Evolutionary conservation across 2,329 filamentous ascomycete species (phyloP).

Genomic region (Scytalidium lignicola): DNA sequence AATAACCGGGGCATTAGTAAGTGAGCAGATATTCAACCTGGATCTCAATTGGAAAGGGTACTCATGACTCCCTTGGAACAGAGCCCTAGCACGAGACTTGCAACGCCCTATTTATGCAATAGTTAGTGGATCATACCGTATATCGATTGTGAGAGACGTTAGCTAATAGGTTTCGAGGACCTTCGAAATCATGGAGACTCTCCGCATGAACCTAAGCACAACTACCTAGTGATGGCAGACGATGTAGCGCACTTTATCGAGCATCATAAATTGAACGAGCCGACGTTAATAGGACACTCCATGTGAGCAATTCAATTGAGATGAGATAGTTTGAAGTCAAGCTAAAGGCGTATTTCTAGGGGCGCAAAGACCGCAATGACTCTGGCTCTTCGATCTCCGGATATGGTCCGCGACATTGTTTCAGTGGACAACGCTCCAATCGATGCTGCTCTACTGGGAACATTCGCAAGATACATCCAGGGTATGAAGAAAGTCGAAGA

Average conservation of each 20-base stretch:
- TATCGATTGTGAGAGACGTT: neutral
- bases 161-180: constrained; percentile 52
- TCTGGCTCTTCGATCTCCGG: constrained; percentile 67
- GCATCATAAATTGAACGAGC: constrained; percentile 61
- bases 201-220: constrained; percentile 69
- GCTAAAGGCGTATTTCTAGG: constrained; percentile 36
- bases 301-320: constrained; percentile 54
- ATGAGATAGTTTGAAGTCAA: neutral
- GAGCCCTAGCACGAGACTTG: constrained; percentile 75
- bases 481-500: constrained; percentile 81
- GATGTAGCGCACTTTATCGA: constrained; percentile 77
- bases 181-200: constrained; percentile 91
- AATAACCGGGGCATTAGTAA: constrained; percentile 95
- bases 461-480: constrained; percentile 75
- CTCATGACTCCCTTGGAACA: constrained; percentile 31
- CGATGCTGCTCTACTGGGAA: constrained; percentile 66
- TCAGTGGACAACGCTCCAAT: constrained; percentile 90
- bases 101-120: constrained; percentile 77
- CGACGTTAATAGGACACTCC: constrained; percentile 85
- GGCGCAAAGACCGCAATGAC: constrained; percentile 93
- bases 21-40: constrained; percentile 41
- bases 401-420: constrained; percentile 64
- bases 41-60: neutral
- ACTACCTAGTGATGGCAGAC: constrained; percentile 76
- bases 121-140: constrained; percentile 41